A percentile compares a stretch with the other conserved stretches of the same genome.
phyloP scores from a whole-genome alignment of 495 filamentous ascomycete genomes.

The Echria macrotheca region DNA sequence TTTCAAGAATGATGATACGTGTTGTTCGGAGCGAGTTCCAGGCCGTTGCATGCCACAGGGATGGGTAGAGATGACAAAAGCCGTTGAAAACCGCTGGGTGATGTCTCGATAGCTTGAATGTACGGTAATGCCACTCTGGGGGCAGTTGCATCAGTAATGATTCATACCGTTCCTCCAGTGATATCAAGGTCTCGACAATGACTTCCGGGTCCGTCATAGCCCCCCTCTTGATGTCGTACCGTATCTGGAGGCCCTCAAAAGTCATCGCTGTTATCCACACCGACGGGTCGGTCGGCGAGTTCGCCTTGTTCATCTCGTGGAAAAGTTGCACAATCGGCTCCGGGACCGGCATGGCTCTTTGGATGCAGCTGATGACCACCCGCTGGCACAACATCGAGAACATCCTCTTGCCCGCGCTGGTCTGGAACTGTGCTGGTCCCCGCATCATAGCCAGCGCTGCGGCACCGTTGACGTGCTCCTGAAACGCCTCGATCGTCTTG shows the following conservation, averaged over 20 bases:
- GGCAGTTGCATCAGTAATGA: conserved; percentile 40
- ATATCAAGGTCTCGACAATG: conserved; percentile 41
- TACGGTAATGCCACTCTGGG: conserved; percentile 28
- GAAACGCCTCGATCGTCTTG: conserved; percentile 47
- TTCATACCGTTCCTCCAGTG: conserved; percentile 49
- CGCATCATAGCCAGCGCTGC: conserved; percentile 52
- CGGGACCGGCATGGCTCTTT: conserved; percentile 34
- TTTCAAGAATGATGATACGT: conserved; percentile 54
- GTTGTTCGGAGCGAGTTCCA: conserved; percentile 54
- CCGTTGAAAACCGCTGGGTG: conserved; percentile 41
- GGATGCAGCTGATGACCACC: conserved; percentile 38
- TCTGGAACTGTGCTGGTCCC: conserved; percentile 52
- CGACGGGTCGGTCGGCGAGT: conserved; percentile 22
- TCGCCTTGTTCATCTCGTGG: conserved; percentile 22
- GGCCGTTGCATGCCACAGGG: conserved; percentile 45
- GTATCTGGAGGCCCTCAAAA: conserved; percentile 42
- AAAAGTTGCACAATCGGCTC: conserved; percentile 32
- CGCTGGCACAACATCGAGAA: conserved; percentile 52
- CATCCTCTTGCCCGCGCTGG: conserved; percentile 48
- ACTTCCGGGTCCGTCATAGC: conserved; percentile 34
- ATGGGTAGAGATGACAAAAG: conserved; percentile 50
- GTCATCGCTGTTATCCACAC: conserved; percentile 28
- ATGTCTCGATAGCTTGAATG: conserved; percentile 27
- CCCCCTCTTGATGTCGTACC: conserved; percentile 35
- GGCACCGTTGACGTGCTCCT: conserved; percentile 56